These are phyloP conservation scores for Sclerotinia glacialis DNA, from an alignment of 2,329 filamentous ascomycete species.

Conservation along the genomic window DNA sequence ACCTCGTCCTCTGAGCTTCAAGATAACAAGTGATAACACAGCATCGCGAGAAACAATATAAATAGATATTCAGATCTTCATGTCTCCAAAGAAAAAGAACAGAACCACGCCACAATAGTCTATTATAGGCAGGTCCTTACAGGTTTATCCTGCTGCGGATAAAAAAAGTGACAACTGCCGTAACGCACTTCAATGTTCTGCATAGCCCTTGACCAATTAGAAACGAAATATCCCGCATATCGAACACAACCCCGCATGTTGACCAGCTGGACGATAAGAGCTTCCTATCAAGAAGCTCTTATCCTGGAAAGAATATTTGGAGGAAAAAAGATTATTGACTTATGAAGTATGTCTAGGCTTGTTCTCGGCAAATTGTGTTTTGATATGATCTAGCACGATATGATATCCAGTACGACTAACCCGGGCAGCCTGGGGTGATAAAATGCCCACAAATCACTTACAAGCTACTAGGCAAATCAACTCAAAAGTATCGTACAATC, in stretches of 20 bases:
- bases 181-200: not conserved
- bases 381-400: not conserved
- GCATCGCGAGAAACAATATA: not conserved
- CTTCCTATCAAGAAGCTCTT: not conserved
- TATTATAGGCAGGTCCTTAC: conserved; percentile 2
- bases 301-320: not conserved
- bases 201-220: not conserved
- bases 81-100: not conserved
- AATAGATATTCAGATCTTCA: not conserved
- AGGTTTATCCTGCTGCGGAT: not conserved
- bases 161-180: not conserved
- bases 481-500: too few species aligned
- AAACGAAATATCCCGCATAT: not conserved
- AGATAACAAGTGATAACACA: not conserved
- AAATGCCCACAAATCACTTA: too few species aligned
- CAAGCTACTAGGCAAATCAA: too few species aligned
- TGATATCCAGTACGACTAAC: not conserved
- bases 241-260: not conserved
- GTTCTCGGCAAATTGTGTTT: not conserved
- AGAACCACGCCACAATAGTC: not conserved
- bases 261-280: conserved; percentile 3
- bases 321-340: not conserved
- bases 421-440: too few species aligned
- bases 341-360: not conserved
- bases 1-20: not conserved